These are phyloP conservation scores for Alloteropsis semialata DNA, from an alignment of 176 grass and related monocot genomes.

Conservation along the genomic window DNA sequence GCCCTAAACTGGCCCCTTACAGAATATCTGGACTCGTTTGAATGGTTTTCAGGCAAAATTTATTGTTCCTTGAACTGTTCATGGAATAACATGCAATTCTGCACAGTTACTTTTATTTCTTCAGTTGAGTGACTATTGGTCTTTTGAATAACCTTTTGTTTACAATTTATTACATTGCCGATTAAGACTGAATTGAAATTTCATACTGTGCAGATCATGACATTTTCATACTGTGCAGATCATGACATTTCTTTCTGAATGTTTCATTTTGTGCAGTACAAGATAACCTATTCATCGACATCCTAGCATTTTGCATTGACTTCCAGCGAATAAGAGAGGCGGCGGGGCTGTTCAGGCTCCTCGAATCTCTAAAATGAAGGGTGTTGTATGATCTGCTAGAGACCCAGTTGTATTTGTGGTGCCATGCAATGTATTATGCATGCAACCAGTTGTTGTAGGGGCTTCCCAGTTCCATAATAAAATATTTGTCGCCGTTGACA, in stretches of 20 bases:
- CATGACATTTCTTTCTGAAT: conserved; percentile 9
- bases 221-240: background rate
- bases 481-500: too few species aligned
- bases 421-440: too few species aligned
- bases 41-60: background rate
- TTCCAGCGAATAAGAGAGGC: conserved; percentile 91
- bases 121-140: background rate
- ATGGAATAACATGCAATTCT: background rate
- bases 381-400: background rate
- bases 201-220: too few species aligned
- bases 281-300: conserved; percentile 90
- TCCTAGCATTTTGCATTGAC: conserved; percentile 94
- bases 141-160: background rate
- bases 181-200: conserved; percentile 21
- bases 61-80: background rate
- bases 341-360: conserved; percentile 79
- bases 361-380: conserved; percentile 79
- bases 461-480: too few species aligned
- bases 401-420: too few species aligned
- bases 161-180: background rate
- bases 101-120: background rate
- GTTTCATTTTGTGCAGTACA: conserved; percentile 59
- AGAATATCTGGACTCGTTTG: background rate
- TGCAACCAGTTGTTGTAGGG: too few species aligned
- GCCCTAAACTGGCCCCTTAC: background rate